phyloP scores from a whole-genome alignment of 2,329 filamentous ascomycete species.

The Myriangium duriaei region DNA sequence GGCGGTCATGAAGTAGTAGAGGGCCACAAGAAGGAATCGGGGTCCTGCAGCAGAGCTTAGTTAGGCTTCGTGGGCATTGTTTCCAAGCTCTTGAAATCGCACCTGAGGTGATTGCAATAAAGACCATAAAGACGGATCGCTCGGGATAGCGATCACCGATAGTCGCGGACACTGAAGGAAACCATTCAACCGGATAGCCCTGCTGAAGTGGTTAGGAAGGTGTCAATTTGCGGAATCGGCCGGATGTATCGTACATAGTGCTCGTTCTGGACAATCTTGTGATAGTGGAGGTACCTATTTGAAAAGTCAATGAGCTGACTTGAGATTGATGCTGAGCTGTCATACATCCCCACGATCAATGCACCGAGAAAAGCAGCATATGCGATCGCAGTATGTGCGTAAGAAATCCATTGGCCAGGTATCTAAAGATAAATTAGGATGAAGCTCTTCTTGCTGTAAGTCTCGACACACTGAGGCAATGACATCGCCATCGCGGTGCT shows the following conservation, averaged over 20 bases:
- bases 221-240: constrained; percentile 3
- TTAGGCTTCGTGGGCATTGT: too few relatives aligned
- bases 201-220: constrained; percentile 16
- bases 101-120: constrained; percentile 92
- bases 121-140: constrained; percentile 90
- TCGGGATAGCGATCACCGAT: constrained; percentile 97
- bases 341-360: constrained; percentile 55
- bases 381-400: constrained; percentile 70
- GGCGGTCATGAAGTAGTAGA: constrained; percentile 85
- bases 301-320: constrained; percentile 15
- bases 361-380: constrained; percentile 83
- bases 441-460: neutral
- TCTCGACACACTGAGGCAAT: constrained; percentile 41
- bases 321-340: neutral
- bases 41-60: constrained; percentile 64
- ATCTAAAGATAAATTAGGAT: constrained; percentile 31
- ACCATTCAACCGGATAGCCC: constrained; percentile 48
- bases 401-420: constrained; percentile 83
- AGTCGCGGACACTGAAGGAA: constrained; percentile 55
- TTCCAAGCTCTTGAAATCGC: constrained; percentile 1
- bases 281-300: constrained; percentile 63
- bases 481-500: constrained; percentile 50
- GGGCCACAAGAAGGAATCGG: constrained; percentile 74
- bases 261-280: constrained; percentile 96
- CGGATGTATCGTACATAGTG: constrained; percentile 48